Conservation (phyloP, 2,329 filamentous ascomycete genomes). For the Xylaria sp. region DNA sequence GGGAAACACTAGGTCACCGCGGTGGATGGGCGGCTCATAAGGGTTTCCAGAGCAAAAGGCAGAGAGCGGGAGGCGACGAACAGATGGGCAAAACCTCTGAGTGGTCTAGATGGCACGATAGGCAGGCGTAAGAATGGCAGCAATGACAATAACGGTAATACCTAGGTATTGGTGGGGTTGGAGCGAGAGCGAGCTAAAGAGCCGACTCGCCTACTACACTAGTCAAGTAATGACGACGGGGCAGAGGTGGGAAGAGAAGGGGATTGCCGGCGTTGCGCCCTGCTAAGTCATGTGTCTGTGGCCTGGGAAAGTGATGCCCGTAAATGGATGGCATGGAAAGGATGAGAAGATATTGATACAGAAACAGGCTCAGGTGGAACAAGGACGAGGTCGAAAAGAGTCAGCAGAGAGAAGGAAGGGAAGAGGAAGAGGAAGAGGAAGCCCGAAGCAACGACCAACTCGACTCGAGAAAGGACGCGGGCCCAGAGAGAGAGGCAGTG, state of each 20-base stretch:
- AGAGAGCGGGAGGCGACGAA: not conserved
- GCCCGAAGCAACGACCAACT: conserved; percentile 4
- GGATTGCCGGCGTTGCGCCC: conserved; percentile 2
- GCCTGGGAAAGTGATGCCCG: not conserved
- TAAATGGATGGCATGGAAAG: conserved; percentile 1
- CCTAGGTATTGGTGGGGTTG: conserved; percentile 21
- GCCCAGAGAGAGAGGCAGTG: conserved; percentile 18
- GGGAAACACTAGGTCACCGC: not conserved
- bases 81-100: conserved; percentile 1
- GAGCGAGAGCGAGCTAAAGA: conserved; percentile 2
- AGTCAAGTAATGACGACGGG: conserved; percentile 20
- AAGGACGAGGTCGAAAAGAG: not conserved
- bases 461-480: conserved; percentile 11
- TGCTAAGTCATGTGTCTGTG: conserved; percentile 1
- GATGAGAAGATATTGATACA: not conserved
- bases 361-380: not conserved
- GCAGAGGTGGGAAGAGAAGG: conserved; percentile 5
- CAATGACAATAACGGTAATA: conserved; percentile 3
- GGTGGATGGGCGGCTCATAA: conserved; percentile 1
- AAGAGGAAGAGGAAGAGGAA: not conserved
- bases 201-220: not conserved
- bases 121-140: not conserved
- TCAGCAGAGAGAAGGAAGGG: not conserved
- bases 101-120: conserved; percentile 2
- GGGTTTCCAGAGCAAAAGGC: not conserved